Evolutionary conservation across 306 rosid genomes (phyloP).

Genomic region (Rubus parviflorus): DNA sequence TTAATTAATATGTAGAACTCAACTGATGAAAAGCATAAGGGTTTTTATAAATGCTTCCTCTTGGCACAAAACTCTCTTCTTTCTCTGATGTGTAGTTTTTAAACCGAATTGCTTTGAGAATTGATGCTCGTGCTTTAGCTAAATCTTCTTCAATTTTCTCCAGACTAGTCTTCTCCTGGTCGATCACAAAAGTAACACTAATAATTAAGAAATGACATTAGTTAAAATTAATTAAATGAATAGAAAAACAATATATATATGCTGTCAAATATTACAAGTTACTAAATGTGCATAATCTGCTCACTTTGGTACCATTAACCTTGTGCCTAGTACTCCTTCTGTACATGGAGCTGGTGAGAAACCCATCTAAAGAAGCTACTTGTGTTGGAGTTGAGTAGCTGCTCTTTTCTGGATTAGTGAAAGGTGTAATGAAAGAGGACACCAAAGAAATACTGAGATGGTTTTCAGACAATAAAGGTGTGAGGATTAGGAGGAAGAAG

Average conservation of each 20-base stretch:
- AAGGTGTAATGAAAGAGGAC: constrained; percentile 17
- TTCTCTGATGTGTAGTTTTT: constrained; percentile 27
- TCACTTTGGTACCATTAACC: constrained; percentile 10
- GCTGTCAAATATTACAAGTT: not conserved
- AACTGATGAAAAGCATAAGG: constrained; percentile 44
- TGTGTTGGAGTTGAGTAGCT: constrained; percentile 8
- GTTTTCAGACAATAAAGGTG: constrained; percentile 13
- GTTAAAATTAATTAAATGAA: not conserved
- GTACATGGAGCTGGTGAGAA: constrained; percentile 8
- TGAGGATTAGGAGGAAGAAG: not conserved
- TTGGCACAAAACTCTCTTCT: constrained; percentile 40
- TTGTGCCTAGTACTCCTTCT: constrained; percentile 4
- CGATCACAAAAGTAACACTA: not conserved
- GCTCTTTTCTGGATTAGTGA: not conserved
- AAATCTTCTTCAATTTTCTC: constrained; percentile 42
- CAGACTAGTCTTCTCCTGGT: constrained; percentile 25
- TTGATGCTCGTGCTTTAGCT: constrained; percentile 43
- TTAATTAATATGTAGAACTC: not conserved
- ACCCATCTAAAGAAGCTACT: constrained; percentile 7
- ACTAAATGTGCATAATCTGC: not conserved
- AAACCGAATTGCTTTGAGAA: constrained; percentile 32
- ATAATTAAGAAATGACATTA: not conserved
- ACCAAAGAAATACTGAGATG: constrained; percentile 1
- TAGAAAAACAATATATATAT: too few relatives aligned
- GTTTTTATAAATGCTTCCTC: constrained; percentile 53